These are phyloP conservation scores for Penicillium sp. DNA, from an alignment of 2,329 filamentous ascomycete species.

Conservation along the genomic window DNA sequence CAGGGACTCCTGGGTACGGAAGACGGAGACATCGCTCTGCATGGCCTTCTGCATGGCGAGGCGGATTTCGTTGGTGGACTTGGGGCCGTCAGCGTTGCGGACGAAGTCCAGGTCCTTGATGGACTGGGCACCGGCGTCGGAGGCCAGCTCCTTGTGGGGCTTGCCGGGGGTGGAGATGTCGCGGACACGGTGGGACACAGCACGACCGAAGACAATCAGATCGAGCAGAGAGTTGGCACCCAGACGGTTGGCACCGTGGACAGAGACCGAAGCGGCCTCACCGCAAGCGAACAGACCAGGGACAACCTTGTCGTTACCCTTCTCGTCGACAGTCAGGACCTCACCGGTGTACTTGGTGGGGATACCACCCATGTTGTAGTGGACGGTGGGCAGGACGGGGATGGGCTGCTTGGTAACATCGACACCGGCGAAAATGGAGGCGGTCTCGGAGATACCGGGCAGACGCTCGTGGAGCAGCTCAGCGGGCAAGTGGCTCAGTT, in stretches of 20 bases:
- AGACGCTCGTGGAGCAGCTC: conserved; percentile 95
- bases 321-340: conserved; percentile 83
- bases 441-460: conserved; percentile 97
- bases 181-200: conserved; percentile 94
- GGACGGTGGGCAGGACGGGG: conserved; percentile 91
- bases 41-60: conserved; percentile 96
- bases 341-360: conserved; percentile 97
- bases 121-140: conserved; percentile 85
- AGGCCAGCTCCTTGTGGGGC: conserved; percentile 76
- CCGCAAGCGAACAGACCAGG: conserved; percentile 94
- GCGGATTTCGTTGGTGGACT: conserved; percentile 86
- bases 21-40: conserved; percentile 96
- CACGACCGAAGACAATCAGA: conserved; percentile 95
- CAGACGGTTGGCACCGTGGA: conserved; percentile 96
- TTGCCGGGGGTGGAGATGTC: conserved; percentile 87
- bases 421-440: conserved; percentile 94
- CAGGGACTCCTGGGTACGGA: conserved; percentile 90
- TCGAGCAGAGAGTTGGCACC: conserved; percentile 98
- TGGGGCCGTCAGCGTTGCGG: conserved; percentile 80
- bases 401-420: conserved; percentile 98
- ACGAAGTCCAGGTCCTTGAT: conserved; percentile 85
- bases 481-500: conserved; percentile 90
- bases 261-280: conserved; percentile 96
- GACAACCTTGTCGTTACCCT: conserved; percentile 89
- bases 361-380: conserved; percentile 99